A percentile compares a stretch with the other conserved stretches of the same genome.
Conservation (phyloP, 192 early-diverging fungal species). For the Gaertneriomyces sp. region DNA sequence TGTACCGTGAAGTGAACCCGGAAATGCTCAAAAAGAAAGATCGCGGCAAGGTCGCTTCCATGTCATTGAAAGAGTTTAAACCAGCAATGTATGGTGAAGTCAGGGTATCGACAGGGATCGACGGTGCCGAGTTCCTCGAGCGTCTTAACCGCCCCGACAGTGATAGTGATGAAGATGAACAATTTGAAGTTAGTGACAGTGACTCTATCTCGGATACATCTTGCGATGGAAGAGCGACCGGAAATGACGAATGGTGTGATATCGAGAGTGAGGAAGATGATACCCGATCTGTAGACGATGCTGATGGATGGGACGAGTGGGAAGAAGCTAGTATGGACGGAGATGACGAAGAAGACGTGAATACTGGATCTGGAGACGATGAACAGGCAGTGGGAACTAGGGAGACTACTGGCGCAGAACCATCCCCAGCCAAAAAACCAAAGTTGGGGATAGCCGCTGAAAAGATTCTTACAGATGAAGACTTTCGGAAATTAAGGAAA, state of each 20-base stretch:
- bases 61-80: conserved; percentile 64
- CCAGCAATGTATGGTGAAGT: conserved; percentile 71
- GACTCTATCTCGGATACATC: neutral
- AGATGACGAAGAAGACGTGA: conserved; percentile 32
- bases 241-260: conserved; percentile 22
- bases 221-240: conserved; percentile 20
- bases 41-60: conserved; percentile 80
- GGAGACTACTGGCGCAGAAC: conserved; percentile 20
- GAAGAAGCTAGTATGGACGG: conserved; percentile 35
- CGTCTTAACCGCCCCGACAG: neutral
- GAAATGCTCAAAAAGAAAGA: conserved; percentile 90
- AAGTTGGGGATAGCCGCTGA: conserved; percentile 29
- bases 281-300: conserved; percentile 2
- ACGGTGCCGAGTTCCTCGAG: conserved; percentile 64
- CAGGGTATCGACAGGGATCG: conserved; percentile 62
- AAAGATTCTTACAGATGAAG: conserved; percentile 81
- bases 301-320: conserved; percentile 39
- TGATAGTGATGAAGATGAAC: conserved; percentile 27
- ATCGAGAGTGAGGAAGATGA: conserved; percentile 23
- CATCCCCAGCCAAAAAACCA: conserved; percentile 33
- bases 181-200: conserved; percentile 32
- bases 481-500: conserved; percentile 82
- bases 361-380: conserved; percentile 33
- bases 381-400: conserved; percentile 38
- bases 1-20: conserved; percentile 96